Base-by-base conservation (phyloP, 768 basidiomycete genomes). In the Dioszegia aurantiaca region DNA sequence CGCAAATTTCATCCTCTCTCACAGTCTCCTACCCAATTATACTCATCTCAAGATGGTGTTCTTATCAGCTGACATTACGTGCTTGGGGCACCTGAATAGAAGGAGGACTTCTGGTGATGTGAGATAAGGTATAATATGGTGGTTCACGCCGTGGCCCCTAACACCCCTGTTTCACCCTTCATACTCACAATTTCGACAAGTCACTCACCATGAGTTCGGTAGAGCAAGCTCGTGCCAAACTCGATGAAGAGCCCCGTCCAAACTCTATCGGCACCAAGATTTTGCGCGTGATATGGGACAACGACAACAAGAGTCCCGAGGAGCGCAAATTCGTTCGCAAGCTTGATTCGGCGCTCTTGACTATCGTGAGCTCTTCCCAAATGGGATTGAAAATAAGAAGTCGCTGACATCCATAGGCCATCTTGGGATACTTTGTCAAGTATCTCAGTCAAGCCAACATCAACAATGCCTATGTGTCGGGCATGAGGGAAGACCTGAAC, bases 401-500 rank as follows among this genome's bases (percentile, higher is more conserved):
- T n/a, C n/a, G n/a, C 40, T 41, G 40, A 41, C 19, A n/a, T 5
- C 40, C 41, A 6, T 14, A 47, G 17, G 41, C 63, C n/a, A 58
- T 60, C 19, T 41, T 69, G 23, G 67, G 67, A 5, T 65, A 55
- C 45, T 63, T 52, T 55, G 30, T 63, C 36, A 68, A 68, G 47
- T 54, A 64, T 33, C 27, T 67, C 14, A 59, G 61, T 47, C 65
- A 67, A 28, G 58, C 51, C 41, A 67, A 67, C 17, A 52, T 62
- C 24, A 21, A 41, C 36, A 54, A 55, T 24, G 59, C 59, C 41
- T 60, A 65, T 45, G 65, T 60, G 0, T 57, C 58, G 6, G 69
- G 69, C 14, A 64, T 70, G 62, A 60, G 65, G 31, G 68, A 67
- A 33, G 65, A 56, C 27, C 55, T 70, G 23, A 40, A 64, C 55